Conservation (phyloP, 805 yeast species). For the Lipomyces japonicus region DNA sequence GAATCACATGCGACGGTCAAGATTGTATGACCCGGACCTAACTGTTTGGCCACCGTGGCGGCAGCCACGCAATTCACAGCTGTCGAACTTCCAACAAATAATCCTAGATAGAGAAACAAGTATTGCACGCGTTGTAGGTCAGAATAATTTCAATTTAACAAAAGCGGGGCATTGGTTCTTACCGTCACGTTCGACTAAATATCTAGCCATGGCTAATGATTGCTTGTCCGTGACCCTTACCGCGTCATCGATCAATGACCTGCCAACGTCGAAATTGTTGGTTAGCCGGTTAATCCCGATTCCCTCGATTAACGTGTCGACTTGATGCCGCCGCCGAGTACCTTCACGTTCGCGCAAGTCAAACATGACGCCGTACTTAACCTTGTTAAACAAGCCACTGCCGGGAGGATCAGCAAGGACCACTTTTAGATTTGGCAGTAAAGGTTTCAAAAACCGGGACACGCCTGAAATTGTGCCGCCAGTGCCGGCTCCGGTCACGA, state of each 20-base stretch:
- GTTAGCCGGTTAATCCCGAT: constrained; percentile 88
- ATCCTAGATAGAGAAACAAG: constrained; percentile 9
- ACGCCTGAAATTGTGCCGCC: constrained; percentile 98
- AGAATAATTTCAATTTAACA: too few species aligned
- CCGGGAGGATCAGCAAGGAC: constrained; percentile 95
- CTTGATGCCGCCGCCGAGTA: constrained; percentile 90
- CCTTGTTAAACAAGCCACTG: constrained; percentile 79
- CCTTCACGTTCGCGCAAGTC: constrained; percentile 88
- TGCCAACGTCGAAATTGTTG: constrained; percentile 70
- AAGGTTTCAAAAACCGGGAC: constrained; percentile 62
- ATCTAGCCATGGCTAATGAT: constrained; percentile 86
- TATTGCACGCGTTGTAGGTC: too few species aligned
- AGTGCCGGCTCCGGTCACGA: constrained; percentile 91
- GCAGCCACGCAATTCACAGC: constrained; percentile 94
- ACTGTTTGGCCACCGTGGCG: constrained; percentile 51
- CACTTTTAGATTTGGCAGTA: constrained; percentile 44
- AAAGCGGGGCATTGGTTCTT: neutral
- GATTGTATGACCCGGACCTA: constrained; percentile 59
- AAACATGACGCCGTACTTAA: constrained; percentile 91
- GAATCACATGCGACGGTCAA: constrained; percentile 90
- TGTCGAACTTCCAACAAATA: constrained; percentile 89
- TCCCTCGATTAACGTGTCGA: constrained; percentile 91
- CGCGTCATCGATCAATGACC: constrained; percentile 68
- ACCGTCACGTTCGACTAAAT: constrained; percentile 76
- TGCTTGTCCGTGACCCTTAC: constrained; percentile 73